These are phyloP conservation scores for Paecilomyces variotii DNA, from an alignment of 2,329 filamentous ascomycete species.

Conservation along the genomic window DNA sequence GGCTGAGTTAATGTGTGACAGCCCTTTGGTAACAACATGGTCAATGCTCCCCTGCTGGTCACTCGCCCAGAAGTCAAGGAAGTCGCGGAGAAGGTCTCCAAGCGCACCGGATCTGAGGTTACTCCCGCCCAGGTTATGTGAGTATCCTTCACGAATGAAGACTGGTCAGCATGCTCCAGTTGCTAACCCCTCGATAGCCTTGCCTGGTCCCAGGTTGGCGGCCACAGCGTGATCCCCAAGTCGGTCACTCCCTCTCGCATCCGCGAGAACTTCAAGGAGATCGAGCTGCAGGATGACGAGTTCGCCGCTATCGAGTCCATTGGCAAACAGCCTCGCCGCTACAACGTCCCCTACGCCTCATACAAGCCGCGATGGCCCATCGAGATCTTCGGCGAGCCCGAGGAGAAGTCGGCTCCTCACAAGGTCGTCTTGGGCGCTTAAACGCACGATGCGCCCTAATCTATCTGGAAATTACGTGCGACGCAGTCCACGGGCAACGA, in stretches of 20 bases:
- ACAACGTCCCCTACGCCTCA: constrained; percentile 26
- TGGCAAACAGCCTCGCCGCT: constrained; percentile 26
- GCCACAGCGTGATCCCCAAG: constrained; percentile 36
- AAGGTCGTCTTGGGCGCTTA: constrained; percentile 33
- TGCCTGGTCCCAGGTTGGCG: constrained; percentile 33
- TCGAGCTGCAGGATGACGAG: constrained; percentile 32
- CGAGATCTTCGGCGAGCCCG: constrained; percentile 48
- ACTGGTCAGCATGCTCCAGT: not conserved
- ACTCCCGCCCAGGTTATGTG: constrained; percentile 30
- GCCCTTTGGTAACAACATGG: constrained; percentile 51
- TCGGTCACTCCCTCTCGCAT: constrained; percentile 36
- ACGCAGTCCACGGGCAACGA: not conserved
- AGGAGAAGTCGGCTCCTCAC: constrained; percentile 44
- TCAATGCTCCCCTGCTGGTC: constrained; percentile 56
- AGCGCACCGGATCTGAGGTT: constrained; percentile 26
- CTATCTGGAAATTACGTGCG: not conserved
- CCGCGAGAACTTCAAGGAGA: constrained; percentile 35
- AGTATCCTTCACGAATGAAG: constrained; percentile 2
- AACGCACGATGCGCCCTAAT: not conserved
- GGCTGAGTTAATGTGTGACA: constrained; percentile 7
- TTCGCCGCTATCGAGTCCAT: constrained; percentile 26
- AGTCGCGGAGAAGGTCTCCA: constrained; percentile 50
- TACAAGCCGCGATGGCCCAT: constrained; percentile 50
- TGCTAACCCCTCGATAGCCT: constrained; percentile 13
- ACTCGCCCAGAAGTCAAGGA: constrained; percentile 56